Percentiles rank a stretch among this genome's conserved stretches.
phyloP scores from a whole-genome alignment of 2,329 filamentous ascomycete genomes.

The Hirsutella rhossiliensis region DNA sequence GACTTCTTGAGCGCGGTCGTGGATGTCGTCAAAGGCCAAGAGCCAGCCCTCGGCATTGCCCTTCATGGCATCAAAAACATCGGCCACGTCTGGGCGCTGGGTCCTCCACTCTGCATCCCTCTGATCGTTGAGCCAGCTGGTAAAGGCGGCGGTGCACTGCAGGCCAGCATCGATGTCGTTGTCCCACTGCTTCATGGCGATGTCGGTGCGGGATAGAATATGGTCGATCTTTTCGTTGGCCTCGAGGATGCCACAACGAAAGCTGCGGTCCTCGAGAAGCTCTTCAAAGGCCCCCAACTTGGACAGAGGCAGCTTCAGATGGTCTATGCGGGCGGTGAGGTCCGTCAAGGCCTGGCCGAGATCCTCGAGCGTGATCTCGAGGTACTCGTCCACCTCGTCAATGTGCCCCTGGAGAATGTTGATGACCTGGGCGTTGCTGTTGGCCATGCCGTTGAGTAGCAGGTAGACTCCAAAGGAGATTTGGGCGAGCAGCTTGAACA shows the following conservation, averaged over 20 bases:
- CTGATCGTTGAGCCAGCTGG: slow-evolving; percentile 59
- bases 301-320: slow-evolving; percentile 70
- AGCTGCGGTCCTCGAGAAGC: slow-evolving; percentile 76
- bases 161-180: slow-evolving; percentile 71
- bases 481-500: slow-evolving; percentile 83
- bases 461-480: slow-evolving; percentile 91
- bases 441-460: slow-evolving; percentile 72
- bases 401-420: slow-evolving; percentile 85
- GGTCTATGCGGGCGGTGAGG: slow-evolving; percentile 66
- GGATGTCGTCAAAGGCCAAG: slow-evolving; percentile 64
- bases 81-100: slow-evolving; percentile 49
- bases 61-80: slow-evolving; percentile 81
- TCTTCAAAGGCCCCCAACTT: slow-evolving; percentile 74
- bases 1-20: slow-evolving; percentile 58
- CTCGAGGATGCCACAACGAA: slow-evolving; percentile 69
- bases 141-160: slow-evolving; percentile 63
- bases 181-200: slow-evolving; percentile 63
- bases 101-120: slow-evolving; percentile 47
- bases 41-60: slow-evolving; percentile 89
- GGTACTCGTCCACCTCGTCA: slow-evolving; percentile 83
- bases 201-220: slow-evolving; percentile 68
- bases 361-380: slow-evolving; percentile 78
- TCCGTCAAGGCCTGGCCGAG: slow-evolving; percentile 68
- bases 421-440: slow-evolving; percentile 79
- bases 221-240: slow-evolving; percentile 89